Evolutionary conservation across 2,329 filamentous ascomycete genomes (phyloP).

Genomic region (Alternaria conjuncta): DNA sequence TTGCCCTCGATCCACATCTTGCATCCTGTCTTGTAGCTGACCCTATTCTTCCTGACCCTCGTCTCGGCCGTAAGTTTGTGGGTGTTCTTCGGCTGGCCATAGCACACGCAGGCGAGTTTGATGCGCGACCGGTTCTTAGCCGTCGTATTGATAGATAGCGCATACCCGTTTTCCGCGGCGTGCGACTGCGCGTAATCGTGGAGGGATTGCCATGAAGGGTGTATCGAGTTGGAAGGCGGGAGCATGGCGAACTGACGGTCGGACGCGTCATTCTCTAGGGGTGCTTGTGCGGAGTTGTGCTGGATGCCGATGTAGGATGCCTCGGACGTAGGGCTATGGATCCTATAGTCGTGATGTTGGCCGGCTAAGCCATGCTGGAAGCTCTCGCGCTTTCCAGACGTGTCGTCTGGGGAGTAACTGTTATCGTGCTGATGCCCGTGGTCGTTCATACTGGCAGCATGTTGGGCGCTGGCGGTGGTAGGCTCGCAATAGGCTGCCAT

Average conservation of each 20-base stretch:
- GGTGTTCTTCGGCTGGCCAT: slow-evolving; percentile 45
- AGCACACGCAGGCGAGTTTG: slow-evolving; percentile 47
- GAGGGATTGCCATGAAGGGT: slow-evolving; percentile 38
- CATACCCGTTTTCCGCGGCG: slow-evolving; percentile 44
- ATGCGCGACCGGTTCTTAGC: slow-evolving; percentile 45
- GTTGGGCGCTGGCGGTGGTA: slow-evolving; percentile 1
- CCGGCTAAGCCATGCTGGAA: background rate
- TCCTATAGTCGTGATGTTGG: slow-evolving; percentile 2
- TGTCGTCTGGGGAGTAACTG: slow-evolving; percentile 8
- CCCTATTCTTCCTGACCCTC: slow-evolving; percentile 41
- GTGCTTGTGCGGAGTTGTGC: slow-evolving; percentile 10
- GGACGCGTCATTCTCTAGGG: slow-evolving; percentile 18
- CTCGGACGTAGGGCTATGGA: background rate
- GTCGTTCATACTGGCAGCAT: slow-evolving; percentile 14
- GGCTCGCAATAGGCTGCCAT: slow-evolving; percentile 22
- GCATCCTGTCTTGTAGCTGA: slow-evolving; percentile 45
- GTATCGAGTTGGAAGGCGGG: slow-evolving; percentile 33
- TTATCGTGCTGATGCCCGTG: slow-evolving; percentile 8
- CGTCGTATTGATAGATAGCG: slow-evolving; percentile 46
- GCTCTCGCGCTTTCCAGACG: background rate
- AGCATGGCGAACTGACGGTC: slow-evolving; percentile 38
- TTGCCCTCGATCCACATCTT: slow-evolving; percentile 47
- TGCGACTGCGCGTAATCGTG: slow-evolving; percentile 43
- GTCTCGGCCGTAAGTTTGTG: slow-evolving; percentile 47
- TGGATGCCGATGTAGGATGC: slow-evolving; percentile 5